phyloP scores from a whole-genome alignment of 1,284 basidiomycete species.

The Pascua sp. region DNA sequence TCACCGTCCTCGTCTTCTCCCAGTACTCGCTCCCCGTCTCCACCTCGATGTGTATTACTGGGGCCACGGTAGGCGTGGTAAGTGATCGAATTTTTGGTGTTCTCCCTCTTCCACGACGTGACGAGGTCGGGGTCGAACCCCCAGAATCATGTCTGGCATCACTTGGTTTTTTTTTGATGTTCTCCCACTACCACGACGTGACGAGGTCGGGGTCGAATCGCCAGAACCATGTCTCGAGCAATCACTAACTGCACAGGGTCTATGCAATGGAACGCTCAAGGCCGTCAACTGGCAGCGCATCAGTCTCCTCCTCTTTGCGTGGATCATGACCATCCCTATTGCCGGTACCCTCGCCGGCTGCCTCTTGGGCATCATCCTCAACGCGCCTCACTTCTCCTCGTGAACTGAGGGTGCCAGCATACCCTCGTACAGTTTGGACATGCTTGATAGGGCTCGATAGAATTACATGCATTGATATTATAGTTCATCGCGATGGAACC shows the following conservation, averaged over 20 bases:
- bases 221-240: neutral
- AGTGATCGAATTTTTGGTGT: no score
- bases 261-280: constrained; percentile 48
- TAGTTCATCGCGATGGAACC: no score
- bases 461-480: no score
- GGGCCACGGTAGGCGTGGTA: constrained; percentile 52
- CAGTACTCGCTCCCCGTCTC: constrained; percentile 50
- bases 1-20: constrained; percentile 52
- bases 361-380: constrained; percentile 44
- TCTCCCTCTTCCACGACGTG: no score
- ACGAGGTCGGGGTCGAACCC: no score
- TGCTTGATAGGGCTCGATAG: no score
- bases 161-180: no score
- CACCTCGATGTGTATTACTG: constrained; percentile 53
- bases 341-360: constrained; percentile 47
- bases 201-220: no score
- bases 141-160: no score
- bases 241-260: constrained; percentile 20
- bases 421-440: no score
- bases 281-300: constrained; percentile 48
- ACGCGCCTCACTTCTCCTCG: constrained; percentile 43
- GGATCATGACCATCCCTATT: constrained; percentile 51
- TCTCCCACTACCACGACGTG: no score
- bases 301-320: constrained; percentile 24
- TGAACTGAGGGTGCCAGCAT: neutral